A percentile compares a stretch with the other conserved stretches of the same genome.
These are phyloP conservation scores for Favolaschia claudopus DNA, from an alignment of 768 basidiomycete species.

Conservation along the genomic window DNA sequence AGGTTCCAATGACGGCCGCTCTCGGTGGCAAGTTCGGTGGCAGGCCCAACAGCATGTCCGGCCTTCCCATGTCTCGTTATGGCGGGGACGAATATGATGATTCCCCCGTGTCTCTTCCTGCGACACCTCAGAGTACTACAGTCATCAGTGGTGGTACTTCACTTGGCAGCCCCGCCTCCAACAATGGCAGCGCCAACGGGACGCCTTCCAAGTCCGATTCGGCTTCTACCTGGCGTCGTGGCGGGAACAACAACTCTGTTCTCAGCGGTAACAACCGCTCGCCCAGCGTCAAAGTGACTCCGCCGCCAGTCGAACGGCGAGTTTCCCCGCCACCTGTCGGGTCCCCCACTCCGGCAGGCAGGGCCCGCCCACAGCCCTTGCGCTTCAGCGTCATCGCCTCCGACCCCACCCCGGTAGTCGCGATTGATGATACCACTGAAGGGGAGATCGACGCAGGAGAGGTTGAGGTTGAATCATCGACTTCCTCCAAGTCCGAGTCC, in stretches of 20 bases:
- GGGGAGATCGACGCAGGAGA: slow-evolving; percentile 64
- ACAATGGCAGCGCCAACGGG: slow-evolving; percentile 38
- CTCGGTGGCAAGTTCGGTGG: slow-evolving; percentile 80
- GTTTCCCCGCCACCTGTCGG: slow-evolving; percentile 57
- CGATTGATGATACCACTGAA: slow-evolving; percentile 60
- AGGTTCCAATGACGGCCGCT: slow-evolving; percentile 82
- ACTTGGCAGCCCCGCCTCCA: slow-evolving; percentile 62
- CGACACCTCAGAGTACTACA: slow-evolving; percentile 68
- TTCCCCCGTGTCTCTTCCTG: slow-evolving; percentile 46
- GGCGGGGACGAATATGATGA: slow-evolving; percentile 52
- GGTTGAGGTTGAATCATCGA: slow-evolving; percentile 64
- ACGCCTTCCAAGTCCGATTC: slow-evolving; percentile 83
- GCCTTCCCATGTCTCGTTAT: slow-evolving; percentile 39
- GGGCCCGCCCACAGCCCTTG: slow-evolving; percentile 71
- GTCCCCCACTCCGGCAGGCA: slow-evolving; percentile 37
- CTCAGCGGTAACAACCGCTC: slow-evolving; percentile 71
- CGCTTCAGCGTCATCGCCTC: slow-evolving; percentile 64
- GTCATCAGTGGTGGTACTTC: slow-evolving; percentile 77
- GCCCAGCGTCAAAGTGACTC: slow-evolving; percentile 76
- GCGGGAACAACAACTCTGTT: slow-evolving; percentile 74
- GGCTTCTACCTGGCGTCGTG: slow-evolving; percentile 83
- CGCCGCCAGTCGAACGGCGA: slow-evolving; percentile 66
- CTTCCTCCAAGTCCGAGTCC: slow-evolving; percentile 67
- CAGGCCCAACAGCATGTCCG: slow-evolving; percentile 58
- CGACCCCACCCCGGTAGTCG: slow-evolving; percentile 60